Percentiles rank a stretch among this genome's conserved stretches.
Conservation (phyloP, 2,329 filamentous ascomycete genomes). For the Aspergillus quadricinctus region DNA sequence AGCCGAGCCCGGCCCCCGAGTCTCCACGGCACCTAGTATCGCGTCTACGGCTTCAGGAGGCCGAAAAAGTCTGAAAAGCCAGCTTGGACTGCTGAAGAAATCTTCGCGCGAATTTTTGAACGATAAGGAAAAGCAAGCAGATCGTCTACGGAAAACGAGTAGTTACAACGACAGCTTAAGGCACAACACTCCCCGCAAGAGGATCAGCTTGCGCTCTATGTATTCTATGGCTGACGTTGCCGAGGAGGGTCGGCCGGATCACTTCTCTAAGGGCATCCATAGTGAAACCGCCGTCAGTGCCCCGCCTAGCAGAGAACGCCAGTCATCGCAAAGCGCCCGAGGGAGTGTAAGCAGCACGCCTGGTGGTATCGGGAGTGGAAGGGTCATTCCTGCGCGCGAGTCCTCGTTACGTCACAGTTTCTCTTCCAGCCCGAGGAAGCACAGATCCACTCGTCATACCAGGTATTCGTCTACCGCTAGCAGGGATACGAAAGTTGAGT, state of each 20-base stretch:
- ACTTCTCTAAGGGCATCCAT: constrained; percentile 15
- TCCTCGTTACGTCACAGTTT: constrained; percentile 60
- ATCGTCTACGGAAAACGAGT: constrained; percentile 31
- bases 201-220: constrained; percentile 37
- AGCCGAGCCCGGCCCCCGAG: constrained; percentile 36
- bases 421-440: constrained; percentile 50
- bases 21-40: constrained; percentile 36
- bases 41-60: constrained; percentile 37
- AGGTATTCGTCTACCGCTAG: constrained; percentile 35
- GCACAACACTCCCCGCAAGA: constrained; percentile 32
- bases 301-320: constrained; percentile 33
- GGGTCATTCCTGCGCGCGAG: constrained; percentile 61
- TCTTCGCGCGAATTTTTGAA: constrained; percentile 33
- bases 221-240: constrained; percentile 41
- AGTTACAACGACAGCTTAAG: constrained; percentile 32
- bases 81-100: constrained; percentile 31
- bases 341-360: constrained; percentile 27
- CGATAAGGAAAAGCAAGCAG: constrained; percentile 32
- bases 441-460: constrained; percentile 47
- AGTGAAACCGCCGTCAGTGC: constrained; percentile 16
- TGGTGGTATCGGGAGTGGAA: constrained; percentile 42
- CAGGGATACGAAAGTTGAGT: constrained; percentile 38
- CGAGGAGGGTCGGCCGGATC: constrained; percentile 29
- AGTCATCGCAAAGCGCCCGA: constrained; percentile 24
- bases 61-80: constrained; percentile 35